phyloP scores from a whole-genome alignment of 2,329 filamentous ascomycete species.

The Cytospora chrysosperma region DNA sequence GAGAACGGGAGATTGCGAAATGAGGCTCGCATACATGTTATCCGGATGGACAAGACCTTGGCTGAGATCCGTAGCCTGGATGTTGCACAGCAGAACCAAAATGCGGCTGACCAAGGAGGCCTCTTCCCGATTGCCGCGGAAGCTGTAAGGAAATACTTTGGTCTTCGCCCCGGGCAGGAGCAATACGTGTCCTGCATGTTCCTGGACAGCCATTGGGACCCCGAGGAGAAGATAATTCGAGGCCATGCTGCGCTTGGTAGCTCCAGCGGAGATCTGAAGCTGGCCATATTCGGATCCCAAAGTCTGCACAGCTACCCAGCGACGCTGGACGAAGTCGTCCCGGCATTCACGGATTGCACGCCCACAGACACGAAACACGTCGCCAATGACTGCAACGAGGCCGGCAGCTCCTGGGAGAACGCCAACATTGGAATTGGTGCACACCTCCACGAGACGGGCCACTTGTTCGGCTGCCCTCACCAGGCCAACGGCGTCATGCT shows the following conservation, averaged over 20 bases:
- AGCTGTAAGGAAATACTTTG: conserved; percentile 76
- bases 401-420: conserved; percentile 92
- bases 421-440: conserved; percentile 92
- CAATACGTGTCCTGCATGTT: conserved; percentile 86
- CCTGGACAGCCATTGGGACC: conserved; percentile 88
- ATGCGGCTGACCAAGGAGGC: conserved; percentile 67
- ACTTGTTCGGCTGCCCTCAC: conserved; percentile 85
- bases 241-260: conserved; percentile 86
- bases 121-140: conserved; percentile 76
- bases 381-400: conserved; percentile 83
- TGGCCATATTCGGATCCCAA: conserved; percentile 92
- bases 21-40: conserved; percentile 85
- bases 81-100: conserved; percentile 72
- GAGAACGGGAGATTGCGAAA: conserved; percentile 75
- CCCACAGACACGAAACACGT: conserved; percentile 78
- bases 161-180: conserved; percentile 71
- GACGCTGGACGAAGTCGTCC: conserved; percentile 83
- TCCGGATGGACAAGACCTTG: conserved; percentile 79
- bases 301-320: conserved; percentile 88
- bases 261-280: conserved; percentile 66
- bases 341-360: conserved; percentile 87
- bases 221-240: conserved; percentile 63
- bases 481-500: conserved; percentile 92
- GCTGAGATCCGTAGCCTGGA: conserved; percentile 79
- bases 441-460: conserved; percentile 87